Percentiles rank a stretch among this genome's conserved stretches.
These are phyloP conservation scores for Danielia reshetovae DNA, from an alignment of 805 yeast species.

Conservation along the genomic window DNA sequence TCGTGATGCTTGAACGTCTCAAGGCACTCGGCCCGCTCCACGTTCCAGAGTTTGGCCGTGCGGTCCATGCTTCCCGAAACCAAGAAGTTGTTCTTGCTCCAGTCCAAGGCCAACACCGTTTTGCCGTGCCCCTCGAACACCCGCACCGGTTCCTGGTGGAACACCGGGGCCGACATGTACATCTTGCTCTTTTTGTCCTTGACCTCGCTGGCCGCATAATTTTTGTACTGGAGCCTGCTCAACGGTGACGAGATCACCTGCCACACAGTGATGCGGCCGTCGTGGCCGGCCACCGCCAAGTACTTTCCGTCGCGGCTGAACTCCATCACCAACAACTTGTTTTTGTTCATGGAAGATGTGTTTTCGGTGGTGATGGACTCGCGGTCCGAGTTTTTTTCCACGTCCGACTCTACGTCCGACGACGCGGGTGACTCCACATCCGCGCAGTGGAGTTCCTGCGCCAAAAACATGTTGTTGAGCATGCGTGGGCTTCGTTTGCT, in stretches of 20 bases:
- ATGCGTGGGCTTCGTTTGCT: conserved; percentile 44
- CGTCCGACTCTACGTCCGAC: conserved; percentile 25
- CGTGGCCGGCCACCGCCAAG: conserved; percentile 82
- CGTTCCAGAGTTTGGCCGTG: conserved; percentile 82
- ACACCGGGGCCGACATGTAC: conserved; percentile 66
- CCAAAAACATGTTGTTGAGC: conserved; percentile 53
- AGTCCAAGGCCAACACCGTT: conserved; percentile 71
- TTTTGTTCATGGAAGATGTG: conserved; percentile 13
- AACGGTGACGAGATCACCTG: conserved; percentile 71
- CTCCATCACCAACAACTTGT: conserved; percentile 68
- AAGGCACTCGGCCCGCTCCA: conserved; percentile 59
- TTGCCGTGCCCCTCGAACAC: conserved; percentile 63
- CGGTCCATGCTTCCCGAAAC: conserved; percentile 81
- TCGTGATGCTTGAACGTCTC: conserved; percentile 70
- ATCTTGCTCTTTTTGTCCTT: conserved; percentile 14
- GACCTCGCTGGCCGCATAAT: conserved; percentile 16
- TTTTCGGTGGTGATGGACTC: conserved; percentile 7
- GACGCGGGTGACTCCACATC: conserved; percentile 1
- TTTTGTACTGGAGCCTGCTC: conserved; percentile 51
- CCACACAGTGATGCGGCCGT: conserved; percentile 67
- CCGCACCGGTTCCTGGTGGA: conserved; percentile 60
- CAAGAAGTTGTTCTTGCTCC: conserved; percentile 85
- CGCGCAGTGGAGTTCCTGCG: conserved; percentile 47
- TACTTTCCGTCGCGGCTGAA: conserved; percentile 79
- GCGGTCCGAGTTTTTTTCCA: conserved; percentile 4